Evolutionary conservation across 2,329 filamentous ascomycete species (phyloP).

Genomic region (Mycocentrospora acerina): DNA sequence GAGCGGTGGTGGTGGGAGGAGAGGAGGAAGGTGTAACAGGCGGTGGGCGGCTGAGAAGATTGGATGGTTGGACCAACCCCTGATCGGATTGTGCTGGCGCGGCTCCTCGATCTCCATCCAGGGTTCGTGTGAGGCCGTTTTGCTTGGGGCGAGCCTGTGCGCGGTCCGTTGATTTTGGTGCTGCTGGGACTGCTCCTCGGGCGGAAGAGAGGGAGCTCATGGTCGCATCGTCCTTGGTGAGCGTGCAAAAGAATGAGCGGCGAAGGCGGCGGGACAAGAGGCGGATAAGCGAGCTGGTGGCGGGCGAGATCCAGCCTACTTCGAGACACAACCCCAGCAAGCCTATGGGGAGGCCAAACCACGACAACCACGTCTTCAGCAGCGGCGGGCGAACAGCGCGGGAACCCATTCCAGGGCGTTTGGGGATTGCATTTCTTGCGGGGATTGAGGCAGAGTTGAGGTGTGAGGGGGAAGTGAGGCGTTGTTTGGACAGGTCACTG

Average conservation of each 20-base stretch:
- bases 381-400: conserved; percentile 26
- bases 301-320: conserved; percentile 30
- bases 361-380: conserved; percentile 34
- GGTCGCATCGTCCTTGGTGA: conserved; percentile 21
- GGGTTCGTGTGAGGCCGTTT: conserved; percentile 17
- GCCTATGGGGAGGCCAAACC: conserved; percentile 29
- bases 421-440: conserved; percentile 32
- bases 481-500: conserved; percentile 6
- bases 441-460: too few relatives aligned
- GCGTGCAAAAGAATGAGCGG: conserved; percentile 24
- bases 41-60: conserved; percentile 14
- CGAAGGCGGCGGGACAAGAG: conserved; percentile 36
- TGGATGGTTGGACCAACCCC: conserved; percentile 9
- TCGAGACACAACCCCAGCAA: conserved; percentile 35
- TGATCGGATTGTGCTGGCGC: conserved; percentile 17
- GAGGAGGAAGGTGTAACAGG: conserved; percentile 13
- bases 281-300: conserved; percentile 34
- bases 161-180: conserved; percentile 34
- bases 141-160: conserved; percentile 22
- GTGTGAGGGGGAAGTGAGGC: conserved; percentile 8
- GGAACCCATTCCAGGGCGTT: conserved; percentile 35
- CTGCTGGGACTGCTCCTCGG: conserved; percentile 23
- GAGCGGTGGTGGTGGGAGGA: conserved; percentile 11
- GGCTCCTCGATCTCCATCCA: conserved; percentile 26
- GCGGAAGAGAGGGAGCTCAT: conserved; percentile 14